These are phyloP conservation scores for Pyricularia pennisetigena DNA, from an alignment of 2,329 filamentous ascomycete species.

Conservation along the genomic window DNA sequence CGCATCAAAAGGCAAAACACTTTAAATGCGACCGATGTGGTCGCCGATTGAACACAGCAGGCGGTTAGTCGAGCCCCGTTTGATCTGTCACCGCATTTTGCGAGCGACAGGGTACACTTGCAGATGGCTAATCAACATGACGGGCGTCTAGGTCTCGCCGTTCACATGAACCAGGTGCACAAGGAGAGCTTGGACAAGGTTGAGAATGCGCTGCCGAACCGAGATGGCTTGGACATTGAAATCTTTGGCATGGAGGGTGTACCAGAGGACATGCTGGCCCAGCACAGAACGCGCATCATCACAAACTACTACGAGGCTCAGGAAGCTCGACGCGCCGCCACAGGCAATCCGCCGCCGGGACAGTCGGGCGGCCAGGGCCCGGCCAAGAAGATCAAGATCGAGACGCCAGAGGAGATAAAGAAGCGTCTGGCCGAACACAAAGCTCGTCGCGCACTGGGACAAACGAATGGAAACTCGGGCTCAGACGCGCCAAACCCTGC, in stretches of 20 bases:
- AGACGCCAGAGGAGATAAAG: slow-evolving; percentile 70
- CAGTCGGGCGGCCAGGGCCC: slow-evolving; percentile 45
- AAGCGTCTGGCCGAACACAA: slow-evolving; percentile 70
- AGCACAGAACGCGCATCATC: slow-evolving; percentile 80
- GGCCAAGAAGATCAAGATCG: slow-evolving; percentile 62
- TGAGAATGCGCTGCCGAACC: slow-evolving; percentile 84
- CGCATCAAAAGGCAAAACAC: slow-evolving; percentile 98
- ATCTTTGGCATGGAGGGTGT: slow-evolving; percentile 99
- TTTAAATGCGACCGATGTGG: slow-evolving; percentile 94
- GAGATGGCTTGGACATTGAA: slow-evolving; percentile 79
- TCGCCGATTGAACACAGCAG: slow-evolving; percentile 82
- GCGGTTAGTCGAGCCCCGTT: slow-evolving; percentile 53
- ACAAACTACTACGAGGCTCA: slow-evolving; percentile 79
- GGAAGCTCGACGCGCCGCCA: slow-evolving; percentile 69
- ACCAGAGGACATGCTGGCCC: slow-evolving; percentile 71
- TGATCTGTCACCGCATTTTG: background rate
- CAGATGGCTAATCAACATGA: slow-evolving; percentile 7
- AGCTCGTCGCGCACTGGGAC: slow-evolving; percentile 53
- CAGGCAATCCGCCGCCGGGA: slow-evolving; percentile 73
- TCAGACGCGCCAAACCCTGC: slow-evolving; percentile 40
- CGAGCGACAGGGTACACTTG: background rate
- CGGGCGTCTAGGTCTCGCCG: slow-evolving; percentile 61
- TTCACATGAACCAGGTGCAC: slow-evolving; percentile 98
- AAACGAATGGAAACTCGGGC: slow-evolving; percentile 41
- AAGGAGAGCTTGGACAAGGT: slow-evolving; percentile 83